A percentile compares a stretch with the other conserved stretches of the same genome.
These are phyloP conservation scores for Murraya paniculata DNA, from an alignment of 345 rosid species.

Conservation along the genomic window DNA sequence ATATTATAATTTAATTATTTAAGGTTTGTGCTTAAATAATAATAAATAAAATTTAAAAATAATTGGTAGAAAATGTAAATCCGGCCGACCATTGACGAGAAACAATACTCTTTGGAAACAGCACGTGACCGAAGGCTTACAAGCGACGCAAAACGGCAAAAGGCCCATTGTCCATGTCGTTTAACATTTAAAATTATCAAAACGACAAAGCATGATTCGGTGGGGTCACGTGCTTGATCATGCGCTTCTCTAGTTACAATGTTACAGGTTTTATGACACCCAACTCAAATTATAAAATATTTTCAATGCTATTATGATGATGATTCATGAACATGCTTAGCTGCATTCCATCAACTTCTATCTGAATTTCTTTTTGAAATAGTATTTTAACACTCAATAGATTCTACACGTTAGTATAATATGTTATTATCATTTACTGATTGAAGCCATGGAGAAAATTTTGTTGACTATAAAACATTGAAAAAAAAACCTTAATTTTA, in stretches of 20 bases:
- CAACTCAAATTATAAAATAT: not conserved
- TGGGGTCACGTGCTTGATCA: not conserved
- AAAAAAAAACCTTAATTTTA: too few species aligned
- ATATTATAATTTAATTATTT: too few species aligned
- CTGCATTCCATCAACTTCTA: not conserved
- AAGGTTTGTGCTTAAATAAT: not conserved
- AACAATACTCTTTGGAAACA: not conserved
- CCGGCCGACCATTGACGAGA: not conserved
- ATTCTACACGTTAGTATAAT: too few species aligned
- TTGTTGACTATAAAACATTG: too few species aligned
- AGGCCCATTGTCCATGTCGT: not conserved
- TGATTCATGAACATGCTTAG: not conserved
- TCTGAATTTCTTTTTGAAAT: not conserved
- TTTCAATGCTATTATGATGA: not conserved
- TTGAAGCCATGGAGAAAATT: too few species aligned
- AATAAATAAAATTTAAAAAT: not conserved
- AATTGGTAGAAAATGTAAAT: not conserved
- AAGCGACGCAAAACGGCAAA: not conserved
- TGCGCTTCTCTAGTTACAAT: not conserved
- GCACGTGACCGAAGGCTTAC: not conserved
- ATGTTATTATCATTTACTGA: too few species aligned
- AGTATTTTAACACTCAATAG: too few species aligned
- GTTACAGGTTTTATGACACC: not conserved
- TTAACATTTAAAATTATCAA: not conserved
- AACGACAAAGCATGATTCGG: conserved; percentile 1